phyloP scores from a whole-genome alignment of 805 yeast genomes.

The Candida sakaeoensis region DNA sequence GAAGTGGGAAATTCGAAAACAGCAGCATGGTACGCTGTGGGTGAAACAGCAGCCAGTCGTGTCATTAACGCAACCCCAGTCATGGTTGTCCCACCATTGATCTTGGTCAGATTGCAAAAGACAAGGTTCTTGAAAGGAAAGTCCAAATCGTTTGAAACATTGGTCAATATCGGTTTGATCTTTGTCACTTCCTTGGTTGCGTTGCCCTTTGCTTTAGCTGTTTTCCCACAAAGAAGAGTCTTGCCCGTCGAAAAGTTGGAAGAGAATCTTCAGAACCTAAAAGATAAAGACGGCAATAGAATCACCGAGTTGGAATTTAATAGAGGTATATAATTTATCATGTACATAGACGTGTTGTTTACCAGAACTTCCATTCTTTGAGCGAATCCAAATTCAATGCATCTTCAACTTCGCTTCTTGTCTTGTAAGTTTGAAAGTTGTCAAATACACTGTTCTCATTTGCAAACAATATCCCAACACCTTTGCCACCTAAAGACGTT shows the following conservation, averaged over 20 bases:
- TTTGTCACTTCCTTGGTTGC: conserved; percentile 81
- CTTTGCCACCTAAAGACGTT: conserved; percentile 85
- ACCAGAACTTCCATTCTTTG: conserved; percentile 63
- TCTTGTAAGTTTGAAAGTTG: conserved; percentile 33
- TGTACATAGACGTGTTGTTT: conserved; percentile 11
- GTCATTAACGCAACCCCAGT: conserved; percentile 96
- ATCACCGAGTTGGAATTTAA: conserved; percentile 74
- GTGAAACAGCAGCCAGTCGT: conserved; percentile 93
- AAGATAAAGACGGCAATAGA: conserved; percentile 56
- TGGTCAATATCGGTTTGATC: conserved; percentile 81
- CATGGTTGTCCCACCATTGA: conserved; percentile 93
- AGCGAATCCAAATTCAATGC: conserved; percentile 41
- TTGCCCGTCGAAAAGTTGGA: conserved; percentile 63
- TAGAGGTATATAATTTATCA: conserved; percentile 72
- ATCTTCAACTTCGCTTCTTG: conserved; percentile 46
- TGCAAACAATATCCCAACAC: conserved; percentile 57
- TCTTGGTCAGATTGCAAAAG: conserved; percentile 74
- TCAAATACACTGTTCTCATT: conserved; percentile 23
- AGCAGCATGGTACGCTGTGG: conserved; percentile 92
- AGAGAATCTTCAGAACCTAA: conserved; percentile 54
- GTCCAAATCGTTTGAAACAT: conserved; percentile 59
- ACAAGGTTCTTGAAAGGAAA: conserved; percentile 60
- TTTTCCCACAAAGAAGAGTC: conserved; percentile 85
- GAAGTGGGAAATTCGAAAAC: conserved; percentile 66
- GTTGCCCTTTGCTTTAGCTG: conserved; percentile 91